Evolutionary conservation across 169 alveolate genomes (phyloP).

Genomic region (Plasmodium billcollinsi): DNA sequence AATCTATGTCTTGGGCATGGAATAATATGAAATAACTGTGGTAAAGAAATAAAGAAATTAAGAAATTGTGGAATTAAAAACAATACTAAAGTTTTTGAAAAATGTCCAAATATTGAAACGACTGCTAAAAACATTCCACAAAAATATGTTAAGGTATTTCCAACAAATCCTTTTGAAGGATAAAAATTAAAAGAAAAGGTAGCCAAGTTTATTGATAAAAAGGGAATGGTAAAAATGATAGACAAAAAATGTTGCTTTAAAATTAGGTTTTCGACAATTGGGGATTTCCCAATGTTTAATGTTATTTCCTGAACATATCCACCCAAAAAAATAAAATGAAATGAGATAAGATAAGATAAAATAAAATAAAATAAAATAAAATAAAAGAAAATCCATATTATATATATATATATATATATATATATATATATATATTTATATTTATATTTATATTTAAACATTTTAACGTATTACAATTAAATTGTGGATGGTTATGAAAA

Average conservation of each 20-base stretch:
- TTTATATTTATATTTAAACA: not conserved
- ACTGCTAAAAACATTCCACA: slow-evolving; percentile 95
- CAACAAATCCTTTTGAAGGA: slow-evolving; percentile 95
- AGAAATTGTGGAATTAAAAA: slow-evolving; percentile 94
- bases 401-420: not conserved
- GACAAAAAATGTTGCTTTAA: slow-evolving; percentile 88
- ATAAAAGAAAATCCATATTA: not conserved
- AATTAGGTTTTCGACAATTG: slow-evolving; percentile 48
- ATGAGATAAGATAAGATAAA: no score
- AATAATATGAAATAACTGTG: slow-evolving; percentile 91
- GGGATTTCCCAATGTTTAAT: slow-evolving; percentile 72
- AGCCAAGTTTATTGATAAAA: slow-evolving; percentile 88
- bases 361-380: not conserved
- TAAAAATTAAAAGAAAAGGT: slow-evolving; percentile 89
- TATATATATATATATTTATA: not conserved
- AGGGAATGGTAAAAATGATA: slow-evolving; percentile 89
- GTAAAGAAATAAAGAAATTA: slow-evolving; percentile 91
- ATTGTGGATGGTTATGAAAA: slow-evolving; percentile 89
- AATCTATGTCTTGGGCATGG: slow-evolving; percentile 95
- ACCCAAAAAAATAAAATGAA: not conserved
- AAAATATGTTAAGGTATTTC: slow-evolving; percentile 95
- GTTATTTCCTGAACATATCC: slow-evolving; percentile 30
- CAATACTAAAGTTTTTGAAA: slow-evolving; percentile 92
- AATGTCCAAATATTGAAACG: slow-evolving; percentile 94
- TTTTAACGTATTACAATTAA: slow-evolving; percentile 80